Percentiles rank a stretch among this genome's conserved stretches.
Evolutionary conservation across 192 early-diverging fungal genomes (phyloP).

Genomic region (Geranomyces michiganensis): DNA sequence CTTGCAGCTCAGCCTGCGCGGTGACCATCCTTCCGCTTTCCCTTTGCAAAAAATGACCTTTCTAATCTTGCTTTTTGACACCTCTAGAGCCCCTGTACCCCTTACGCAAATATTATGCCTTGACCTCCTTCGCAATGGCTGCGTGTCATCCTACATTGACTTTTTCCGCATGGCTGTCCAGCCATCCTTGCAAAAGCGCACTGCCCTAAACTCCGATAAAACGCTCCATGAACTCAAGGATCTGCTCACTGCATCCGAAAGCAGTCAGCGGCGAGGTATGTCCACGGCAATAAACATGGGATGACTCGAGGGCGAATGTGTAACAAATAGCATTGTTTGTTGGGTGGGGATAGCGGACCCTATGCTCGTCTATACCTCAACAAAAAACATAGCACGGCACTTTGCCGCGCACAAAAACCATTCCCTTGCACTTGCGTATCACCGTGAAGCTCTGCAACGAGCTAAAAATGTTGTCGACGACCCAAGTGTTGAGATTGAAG

Average conservation of each 20-base stretch:
- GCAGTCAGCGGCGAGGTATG: slow-evolving; percentile 27
- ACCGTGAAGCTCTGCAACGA: slow-evolving; percentile 37
- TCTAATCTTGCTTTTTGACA: too few species aligned
- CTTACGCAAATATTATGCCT: slow-evolving; percentile 45
- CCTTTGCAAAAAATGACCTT: too few species aligned
- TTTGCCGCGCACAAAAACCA: slow-evolving; percentile 32
- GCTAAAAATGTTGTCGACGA: slow-evolving; percentile 36
- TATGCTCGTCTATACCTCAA: slow-evolving; percentile 36
- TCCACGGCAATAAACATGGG: too few species aligned
- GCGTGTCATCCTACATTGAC: slow-evolving; percentile 45
- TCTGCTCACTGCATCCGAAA: slow-evolving; percentile 45
- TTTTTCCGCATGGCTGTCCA: slow-evolving; percentile 43
- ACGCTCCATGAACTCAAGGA: slow-evolving; percentile 33
- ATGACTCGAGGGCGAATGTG: too few species aligned
- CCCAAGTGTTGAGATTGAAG: slow-evolving; percentile 43
- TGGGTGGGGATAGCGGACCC: neutral
- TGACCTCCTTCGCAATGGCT: slow-evolving; percentile 47
- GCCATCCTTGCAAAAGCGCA: neutral
- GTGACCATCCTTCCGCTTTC: too few species aligned
- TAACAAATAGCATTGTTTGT: too few species aligned
- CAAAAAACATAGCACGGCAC: slow-evolving; percentile 44
- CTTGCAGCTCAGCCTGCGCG: too few species aligned
- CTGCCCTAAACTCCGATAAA: neutral
- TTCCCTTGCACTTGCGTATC: slow-evolving; percentile 35
- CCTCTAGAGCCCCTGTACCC: slow-evolving; percentile 5